Conservation (phyloP, 768 basidiomycete genomes). For the Pulveroboletus sp. region DNA sequence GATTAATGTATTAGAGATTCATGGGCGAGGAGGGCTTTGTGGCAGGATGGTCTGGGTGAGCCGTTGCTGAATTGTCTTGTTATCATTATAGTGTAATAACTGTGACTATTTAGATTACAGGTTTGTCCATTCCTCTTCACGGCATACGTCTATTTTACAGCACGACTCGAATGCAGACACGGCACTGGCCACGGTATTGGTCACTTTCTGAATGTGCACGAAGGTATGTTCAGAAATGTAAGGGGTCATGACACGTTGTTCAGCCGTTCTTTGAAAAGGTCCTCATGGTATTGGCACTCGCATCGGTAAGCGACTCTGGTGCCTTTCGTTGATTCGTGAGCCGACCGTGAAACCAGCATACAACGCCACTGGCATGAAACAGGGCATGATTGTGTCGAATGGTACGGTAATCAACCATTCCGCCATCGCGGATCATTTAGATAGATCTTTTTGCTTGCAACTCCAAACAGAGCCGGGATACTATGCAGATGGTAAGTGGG, state of each 20-base stretch:
- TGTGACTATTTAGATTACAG: conserved; percentile 46
- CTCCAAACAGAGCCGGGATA: conserved; percentile 71
- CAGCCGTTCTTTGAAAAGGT: conserved; percentile 32
- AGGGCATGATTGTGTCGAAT: conserved; percentile 90
- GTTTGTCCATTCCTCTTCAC: conserved; percentile 27
- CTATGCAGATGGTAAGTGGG: conserved; percentile 86
- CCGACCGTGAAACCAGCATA: conserved; percentile 41
- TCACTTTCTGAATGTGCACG: conserved; percentile 91
- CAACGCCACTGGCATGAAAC: conserved; percentile 68
- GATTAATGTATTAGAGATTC: conserved; percentile 58
- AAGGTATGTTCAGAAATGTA: conserved; percentile 38
- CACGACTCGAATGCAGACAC: conserved; percentile 47
- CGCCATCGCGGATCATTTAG: background rate
- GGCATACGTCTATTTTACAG: background rate
- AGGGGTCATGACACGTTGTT: background rate
- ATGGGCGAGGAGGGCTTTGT: conserved; percentile 72
- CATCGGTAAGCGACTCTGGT: conserved; percentile 25
- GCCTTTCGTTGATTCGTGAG: background rate
- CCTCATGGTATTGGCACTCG: conserved; percentile 52
- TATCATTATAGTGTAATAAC: background rate
- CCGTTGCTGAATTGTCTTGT: background rate
- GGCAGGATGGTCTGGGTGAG: conserved; percentile 84
- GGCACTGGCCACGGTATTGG: conserved; percentile 96
- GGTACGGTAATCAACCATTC: conserved; percentile 31
- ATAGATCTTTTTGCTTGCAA: background rate